Evolutionary conservation across 2,329 filamentous ascomycete species (phyloP).

Genomic region (Venturia effusa): DNA sequence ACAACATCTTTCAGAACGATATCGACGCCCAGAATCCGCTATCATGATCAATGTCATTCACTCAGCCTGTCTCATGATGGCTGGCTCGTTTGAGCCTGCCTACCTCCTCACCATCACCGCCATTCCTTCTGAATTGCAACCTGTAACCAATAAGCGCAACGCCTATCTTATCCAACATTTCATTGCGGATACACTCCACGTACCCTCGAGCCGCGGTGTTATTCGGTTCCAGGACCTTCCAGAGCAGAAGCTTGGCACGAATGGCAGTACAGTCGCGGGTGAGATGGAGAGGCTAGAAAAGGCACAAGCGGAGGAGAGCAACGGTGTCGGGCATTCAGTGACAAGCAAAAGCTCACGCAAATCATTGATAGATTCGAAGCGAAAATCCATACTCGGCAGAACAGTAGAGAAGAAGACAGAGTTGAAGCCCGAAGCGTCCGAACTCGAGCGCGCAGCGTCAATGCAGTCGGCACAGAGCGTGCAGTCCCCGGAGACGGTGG

Average conservation of each 20-base stretch:
- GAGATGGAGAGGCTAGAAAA: constrained; percentile 42
- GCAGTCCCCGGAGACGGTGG: background rate
- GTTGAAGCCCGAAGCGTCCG: background rate
- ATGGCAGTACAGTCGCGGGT: constrained; percentile 57
- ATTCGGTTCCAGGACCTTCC: constrained; percentile 59
- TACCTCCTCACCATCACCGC: constrained; percentile 69
- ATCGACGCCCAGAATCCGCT: constrained; percentile 60
- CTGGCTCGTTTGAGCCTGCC: constrained; percentile 64
- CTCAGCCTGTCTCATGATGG: constrained; percentile 63
- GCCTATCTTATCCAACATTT: constrained; percentile 66
- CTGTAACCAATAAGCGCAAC: constrained; percentile 71
- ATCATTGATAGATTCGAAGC: constrained; percentile 5
- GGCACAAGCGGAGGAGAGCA: background rate
- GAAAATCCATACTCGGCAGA: background rate
- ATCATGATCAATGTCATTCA: constrained; percentile 70
- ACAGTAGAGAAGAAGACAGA: background rate
- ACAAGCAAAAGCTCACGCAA: constrained; percentile 9
- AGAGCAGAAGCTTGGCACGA: constrained; percentile 62
- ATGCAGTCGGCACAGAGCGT: background rate
- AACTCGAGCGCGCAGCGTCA: background rate
- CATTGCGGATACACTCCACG: constrained; percentile 59
- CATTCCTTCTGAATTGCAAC: constrained; percentile 56
- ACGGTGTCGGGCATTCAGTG: constrained; percentile 3
- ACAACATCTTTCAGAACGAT: constrained; percentile 61
- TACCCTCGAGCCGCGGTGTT: constrained; percentile 55